Conservation (phyloP, 176 grass and related monocot species). For the Pharus latifolius region DNA sequence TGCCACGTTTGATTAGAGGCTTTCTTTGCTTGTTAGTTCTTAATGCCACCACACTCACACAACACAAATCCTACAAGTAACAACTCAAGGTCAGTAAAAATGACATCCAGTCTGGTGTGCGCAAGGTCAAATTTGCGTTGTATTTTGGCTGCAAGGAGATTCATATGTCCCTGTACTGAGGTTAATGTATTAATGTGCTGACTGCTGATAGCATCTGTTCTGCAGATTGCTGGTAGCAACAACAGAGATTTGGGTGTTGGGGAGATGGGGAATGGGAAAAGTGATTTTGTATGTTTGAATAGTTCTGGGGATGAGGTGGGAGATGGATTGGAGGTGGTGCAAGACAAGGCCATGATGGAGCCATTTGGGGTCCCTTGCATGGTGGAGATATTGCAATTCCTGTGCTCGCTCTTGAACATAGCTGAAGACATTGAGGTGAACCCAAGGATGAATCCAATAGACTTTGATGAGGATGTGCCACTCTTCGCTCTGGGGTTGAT, state of each 20-base stretch:
- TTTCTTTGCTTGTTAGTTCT: background rate
- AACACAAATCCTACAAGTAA: too few relatives aligned
- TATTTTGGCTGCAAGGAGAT: background rate
- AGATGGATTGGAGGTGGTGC: constrained; percentile 6
- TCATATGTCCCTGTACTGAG: background rate
- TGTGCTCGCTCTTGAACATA: constrained; percentile 93
- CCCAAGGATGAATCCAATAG: constrained; percentile 63
- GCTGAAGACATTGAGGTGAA: constrained; percentile 76
- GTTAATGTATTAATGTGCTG: constrained; percentile 3
- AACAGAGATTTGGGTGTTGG: constrained; percentile 36
- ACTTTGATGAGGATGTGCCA: constrained; percentile 91
- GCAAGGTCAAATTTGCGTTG: too few relatives aligned
- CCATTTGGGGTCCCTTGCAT: constrained; percentile 78
- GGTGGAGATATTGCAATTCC: constrained; percentile 92
- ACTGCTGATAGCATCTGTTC: constrained; percentile 1
- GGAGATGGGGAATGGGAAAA: constrained; percentile 46
- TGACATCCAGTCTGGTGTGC: too few relatives aligned
- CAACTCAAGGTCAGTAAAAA: too few relatives aligned
- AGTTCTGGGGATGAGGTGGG: constrained; percentile 30
- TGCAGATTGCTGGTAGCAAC: constrained; percentile 44
- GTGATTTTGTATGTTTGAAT: constrained; percentile 36
- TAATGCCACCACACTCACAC: too few relatives aligned
- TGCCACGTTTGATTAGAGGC: background rate
- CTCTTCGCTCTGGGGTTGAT: constrained; percentile 91
- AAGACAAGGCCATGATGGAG: constrained; percentile 52